Evolutionary conservation across 106 monocot genomes (phyloP).

Genomic region (Allium sativum): DNA sequence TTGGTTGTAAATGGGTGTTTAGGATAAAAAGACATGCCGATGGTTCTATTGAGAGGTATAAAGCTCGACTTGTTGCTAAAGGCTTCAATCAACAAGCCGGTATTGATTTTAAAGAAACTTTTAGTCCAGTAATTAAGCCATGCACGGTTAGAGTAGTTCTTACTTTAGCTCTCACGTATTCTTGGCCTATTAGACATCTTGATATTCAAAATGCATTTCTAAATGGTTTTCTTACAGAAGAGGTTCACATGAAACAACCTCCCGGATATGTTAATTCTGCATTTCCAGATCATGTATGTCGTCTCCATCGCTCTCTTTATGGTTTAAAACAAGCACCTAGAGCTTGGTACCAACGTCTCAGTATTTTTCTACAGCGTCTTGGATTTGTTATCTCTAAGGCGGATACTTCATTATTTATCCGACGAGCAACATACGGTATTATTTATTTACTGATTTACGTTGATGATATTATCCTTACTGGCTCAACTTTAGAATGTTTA

Average conservation of each 20-base stretch:
- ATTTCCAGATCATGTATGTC: background rate
- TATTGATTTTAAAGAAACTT: no score
- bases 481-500: background rate
- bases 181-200: no score
- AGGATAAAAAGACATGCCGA: no score
- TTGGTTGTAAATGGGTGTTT: no score
- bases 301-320: background rate
- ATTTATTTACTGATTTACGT: background rate
- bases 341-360: background rate
- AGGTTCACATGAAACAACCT: background rate
- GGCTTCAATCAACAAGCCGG: no score
- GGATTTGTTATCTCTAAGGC: background rate
- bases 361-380: background rate
- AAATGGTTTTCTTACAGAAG: slow-evolving; percentile 2
- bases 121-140: no score
- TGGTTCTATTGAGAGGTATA: no score
- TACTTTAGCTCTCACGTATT: no score
- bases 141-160: no score
- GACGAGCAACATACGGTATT: background rate
- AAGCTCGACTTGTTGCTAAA: no score
- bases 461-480: background rate
- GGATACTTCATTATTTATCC: background rate
- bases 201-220: background rate
- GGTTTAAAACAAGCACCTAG: background rate
- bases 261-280: background rate